Conservation (phyloP, 768 basidiomycete genomes). For the Candolleomyces eurysporus region DNA sequence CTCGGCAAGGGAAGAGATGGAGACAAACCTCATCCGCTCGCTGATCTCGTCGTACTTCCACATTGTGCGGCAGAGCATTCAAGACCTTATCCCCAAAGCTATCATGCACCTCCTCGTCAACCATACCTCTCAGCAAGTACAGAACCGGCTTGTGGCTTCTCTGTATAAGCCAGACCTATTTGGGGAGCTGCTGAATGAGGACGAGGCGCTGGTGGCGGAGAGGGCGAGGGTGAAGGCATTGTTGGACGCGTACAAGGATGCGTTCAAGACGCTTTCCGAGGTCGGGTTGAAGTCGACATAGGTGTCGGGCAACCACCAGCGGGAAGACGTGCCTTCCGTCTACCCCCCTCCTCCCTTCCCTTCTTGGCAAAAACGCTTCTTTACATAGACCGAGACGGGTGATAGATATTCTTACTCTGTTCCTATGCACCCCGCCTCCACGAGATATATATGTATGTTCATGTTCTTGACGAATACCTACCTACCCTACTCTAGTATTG, state of each 20-base stretch:
- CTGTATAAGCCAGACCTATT: slow-evolving; percentile 96
- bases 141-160: slow-evolving; percentile 91
- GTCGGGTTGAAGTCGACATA: slow-evolving; percentile 70
- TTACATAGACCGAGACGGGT: too few species aligned
- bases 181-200: slow-evolving; percentile 87
- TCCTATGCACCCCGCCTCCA: too few species aligned
- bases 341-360: too few species aligned
- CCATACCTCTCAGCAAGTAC: slow-evolving; percentile 93
- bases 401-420: too few species aligned
- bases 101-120: slow-evolving; percentile 99
- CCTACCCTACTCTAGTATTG: too few species aligned
- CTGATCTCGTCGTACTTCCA: slow-evolving; percentile 95
- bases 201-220: slow-evolving; percentile 93
- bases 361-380: too few species aligned
- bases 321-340: too few species aligned
- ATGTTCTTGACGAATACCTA: too few species aligned
- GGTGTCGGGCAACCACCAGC: neutral
- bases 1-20: slow-evolving; percentile 91
- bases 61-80: slow-evolving; percentile 95
- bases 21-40: slow-evolving; percentile 90
- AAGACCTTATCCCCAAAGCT: slow-evolving; percentile 95
- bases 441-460: too few species aligned
- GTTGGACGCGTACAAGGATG: slow-evolving; percentile 94
- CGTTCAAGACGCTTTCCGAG: slow-evolving; percentile 84
- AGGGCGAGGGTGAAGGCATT: slow-evolving; percentile 90